These are phyloP conservation scores for Rhododendron kiyosumense DNA, from an alignment of 148 eudicot species.

Conservation along the genomic window DNA sequence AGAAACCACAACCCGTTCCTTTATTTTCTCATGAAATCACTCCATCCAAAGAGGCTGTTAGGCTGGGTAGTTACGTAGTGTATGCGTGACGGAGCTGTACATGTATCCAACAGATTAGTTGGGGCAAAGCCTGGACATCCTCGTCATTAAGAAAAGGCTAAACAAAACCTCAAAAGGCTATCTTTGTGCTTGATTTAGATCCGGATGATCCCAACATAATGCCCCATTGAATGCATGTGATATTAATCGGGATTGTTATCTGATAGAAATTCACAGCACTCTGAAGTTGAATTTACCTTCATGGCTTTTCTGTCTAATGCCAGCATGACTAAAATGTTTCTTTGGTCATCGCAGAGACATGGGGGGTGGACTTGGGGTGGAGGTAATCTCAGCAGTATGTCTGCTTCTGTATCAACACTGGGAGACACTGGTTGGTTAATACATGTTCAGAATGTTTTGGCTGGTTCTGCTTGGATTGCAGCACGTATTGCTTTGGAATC, in stretches of 20 bases:
- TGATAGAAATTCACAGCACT: not conserved
- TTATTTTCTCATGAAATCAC: no score
- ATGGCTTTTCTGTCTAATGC: not conserved
- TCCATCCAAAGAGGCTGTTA: not conserved
- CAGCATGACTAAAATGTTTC: not conserved
- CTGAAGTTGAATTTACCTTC: not conserved
- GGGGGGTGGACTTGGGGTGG: conserved; percentile 99
- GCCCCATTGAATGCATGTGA: not conserved
- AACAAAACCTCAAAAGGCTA: not conserved
- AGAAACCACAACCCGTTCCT: no score
- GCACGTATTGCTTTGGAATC: conserved; percentile 87
- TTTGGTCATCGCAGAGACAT: conserved; percentile 57
- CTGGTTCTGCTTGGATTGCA: conserved; percentile 99
- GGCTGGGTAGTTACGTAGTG: not conserved
- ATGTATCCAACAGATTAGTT: not conserved
- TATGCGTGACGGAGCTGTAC: not conserved
- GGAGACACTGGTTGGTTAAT: conserved; percentile 97
- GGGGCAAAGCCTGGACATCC: not conserved
- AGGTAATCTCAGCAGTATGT: conserved; percentile 97
- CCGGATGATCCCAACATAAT: not conserved
- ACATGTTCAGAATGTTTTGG: conserved; percentile 92
- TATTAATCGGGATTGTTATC: not conserved
- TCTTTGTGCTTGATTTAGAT: not conserved
- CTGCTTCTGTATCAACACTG: conserved; percentile 96
- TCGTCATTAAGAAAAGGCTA: not conserved